phyloP scores from a whole-genome alignment of 129 eudicot genomes.

The Arctium lappa region DNA sequence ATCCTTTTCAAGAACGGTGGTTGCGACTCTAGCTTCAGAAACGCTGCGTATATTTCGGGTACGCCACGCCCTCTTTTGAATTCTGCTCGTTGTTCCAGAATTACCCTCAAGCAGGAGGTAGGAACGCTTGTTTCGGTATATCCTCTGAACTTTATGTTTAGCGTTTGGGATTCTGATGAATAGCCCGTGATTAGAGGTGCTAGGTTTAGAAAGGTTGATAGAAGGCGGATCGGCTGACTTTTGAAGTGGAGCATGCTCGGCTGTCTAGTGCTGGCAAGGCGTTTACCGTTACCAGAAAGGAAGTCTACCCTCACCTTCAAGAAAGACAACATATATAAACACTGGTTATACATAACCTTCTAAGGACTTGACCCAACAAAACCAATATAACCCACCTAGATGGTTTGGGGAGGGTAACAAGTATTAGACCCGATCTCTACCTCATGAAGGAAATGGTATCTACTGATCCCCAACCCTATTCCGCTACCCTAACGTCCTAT shows the following conservation, averaged over 20 bases:
- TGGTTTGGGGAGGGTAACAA: too few relatives aligned
- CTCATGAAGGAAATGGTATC: too few relatives aligned
- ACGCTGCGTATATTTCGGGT: conserved; percentile 74
- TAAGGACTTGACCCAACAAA: too few relatives aligned
- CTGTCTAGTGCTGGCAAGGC: conserved; percentile 58
- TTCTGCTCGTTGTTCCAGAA: conserved; percentile 78
- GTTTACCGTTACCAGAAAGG: conserved; percentile 48
- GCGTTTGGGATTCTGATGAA: conserved; percentile 67
- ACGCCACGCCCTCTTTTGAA: conserved; percentile 54
- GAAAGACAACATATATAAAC: background rate
- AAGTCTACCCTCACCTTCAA: conserved; percentile 80
- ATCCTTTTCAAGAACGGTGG: conserved; percentile 69
- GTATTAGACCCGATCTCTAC: too few relatives aligned
- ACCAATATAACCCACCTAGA: background rate
- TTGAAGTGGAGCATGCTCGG: conserved; percentile 72
- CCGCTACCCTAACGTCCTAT: too few relatives aligned
- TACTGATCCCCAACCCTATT: too few relatives aligned
- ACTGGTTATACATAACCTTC: background rate
- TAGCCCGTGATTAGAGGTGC: conserved; percentile 75
- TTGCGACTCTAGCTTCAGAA: conserved; percentile 55
- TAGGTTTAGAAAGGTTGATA: conserved; percentile 57
- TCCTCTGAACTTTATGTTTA: conserved; percentile 53
- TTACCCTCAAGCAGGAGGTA: conserved; percentile 60
- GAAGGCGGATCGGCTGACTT: conserved; percentile 66
- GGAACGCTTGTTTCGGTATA: conserved; percentile 45